These are phyloP conservation scores for Scheffersomyces stambukii DNA, from an alignment of 1,139 yeast species.

Conservation along the genomic window DNA sequence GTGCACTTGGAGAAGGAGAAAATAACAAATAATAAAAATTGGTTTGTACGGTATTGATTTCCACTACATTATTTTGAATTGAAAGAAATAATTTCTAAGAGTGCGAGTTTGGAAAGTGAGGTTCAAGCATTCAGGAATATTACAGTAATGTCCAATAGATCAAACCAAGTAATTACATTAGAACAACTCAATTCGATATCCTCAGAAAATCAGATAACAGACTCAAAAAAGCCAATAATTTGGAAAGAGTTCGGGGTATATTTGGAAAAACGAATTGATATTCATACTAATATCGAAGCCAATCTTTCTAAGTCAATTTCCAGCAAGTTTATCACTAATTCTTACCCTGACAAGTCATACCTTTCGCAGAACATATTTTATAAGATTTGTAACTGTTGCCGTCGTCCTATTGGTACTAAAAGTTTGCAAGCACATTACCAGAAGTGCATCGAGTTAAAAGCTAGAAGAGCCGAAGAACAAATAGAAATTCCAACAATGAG, in stretches of 20 bases:
- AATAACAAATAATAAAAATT: too few relatives aligned
- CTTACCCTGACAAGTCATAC: conserved; percentile 34
- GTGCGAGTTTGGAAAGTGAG: too few relatives aligned
- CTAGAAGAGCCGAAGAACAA: conserved; percentile 27
- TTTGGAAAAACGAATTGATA: conserved; percentile 45
- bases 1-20: too few relatives aligned
- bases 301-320: conserved; percentile 6
- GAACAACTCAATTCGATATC: conserved; percentile 22
- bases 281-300: conserved; percentile 12
- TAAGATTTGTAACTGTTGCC: conserved; percentile 63
- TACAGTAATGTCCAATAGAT: conserved; percentile 25
- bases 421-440: conserved; percentile 43
- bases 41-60: too few relatives aligned
- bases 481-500: conserved; percentile 12
- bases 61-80: too few relatives aligned
- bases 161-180: conserved; percentile 29
- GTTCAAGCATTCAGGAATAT: too few relatives aligned
- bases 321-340: conserved; percentile 17
- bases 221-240: conserved; percentile 20
- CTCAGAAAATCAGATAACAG: conserved; percentile 6
- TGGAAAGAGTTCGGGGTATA: conserved; percentile 66
- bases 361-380: conserved; percentile 45
- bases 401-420: conserved; percentile 55
- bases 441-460: conserved; percentile 48
- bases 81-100: too few relatives aligned